These are phyloP conservation scores for Raphanus raphanistrum DNA, from an alignment of 345 rosid genomes.

Conservation along the genomic window DNA sequence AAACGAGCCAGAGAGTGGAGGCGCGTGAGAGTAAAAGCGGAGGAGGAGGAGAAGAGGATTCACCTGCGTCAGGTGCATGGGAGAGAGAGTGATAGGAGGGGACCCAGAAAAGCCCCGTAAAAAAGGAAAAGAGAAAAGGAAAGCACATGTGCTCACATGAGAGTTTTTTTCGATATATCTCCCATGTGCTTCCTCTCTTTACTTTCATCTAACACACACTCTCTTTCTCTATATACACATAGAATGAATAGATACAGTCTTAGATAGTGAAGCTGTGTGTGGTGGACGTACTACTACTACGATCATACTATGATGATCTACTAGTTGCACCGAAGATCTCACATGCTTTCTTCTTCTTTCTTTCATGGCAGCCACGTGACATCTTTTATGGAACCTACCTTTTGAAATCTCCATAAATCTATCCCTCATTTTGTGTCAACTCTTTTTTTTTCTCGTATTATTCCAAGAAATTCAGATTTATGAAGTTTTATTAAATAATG, in stretches of 20 bases:
- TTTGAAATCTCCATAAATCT: background rate
- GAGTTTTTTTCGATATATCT: constrained; percentile 15
- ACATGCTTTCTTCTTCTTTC: constrained; percentile 22
- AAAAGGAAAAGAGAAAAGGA: constrained; percentile 36
- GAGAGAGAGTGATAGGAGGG: constrained; percentile 20
- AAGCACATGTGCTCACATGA: constrained; percentile 42
- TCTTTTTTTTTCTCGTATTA: background rate
- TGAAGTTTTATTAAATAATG: background rate
- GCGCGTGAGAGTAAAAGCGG: constrained; percentile 14
- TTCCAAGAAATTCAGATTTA: background rate
- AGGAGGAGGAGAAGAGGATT: background rate
- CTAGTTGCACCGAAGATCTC: constrained; percentile 17
- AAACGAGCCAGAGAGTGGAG: background rate
- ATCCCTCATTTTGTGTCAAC: constrained; percentile 27
- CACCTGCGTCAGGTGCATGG: constrained; percentile 40
- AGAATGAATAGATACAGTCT: constrained; percentile 6
- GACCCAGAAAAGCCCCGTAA: constrained; percentile 31
- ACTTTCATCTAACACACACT: background rate
- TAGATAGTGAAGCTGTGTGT: constrained; percentile 26
- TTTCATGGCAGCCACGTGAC: constrained; percentile 40
- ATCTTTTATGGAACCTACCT: constrained; percentile 15
- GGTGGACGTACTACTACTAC: background rate
- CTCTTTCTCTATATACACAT: background rate
- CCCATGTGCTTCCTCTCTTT: constrained; percentile 32
- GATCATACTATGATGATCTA: constrained; percentile 32